phyloP scores from a whole-genome alignment of 192 early-diverging fungal genomes.

The Linnemannia exigua region DNA sequence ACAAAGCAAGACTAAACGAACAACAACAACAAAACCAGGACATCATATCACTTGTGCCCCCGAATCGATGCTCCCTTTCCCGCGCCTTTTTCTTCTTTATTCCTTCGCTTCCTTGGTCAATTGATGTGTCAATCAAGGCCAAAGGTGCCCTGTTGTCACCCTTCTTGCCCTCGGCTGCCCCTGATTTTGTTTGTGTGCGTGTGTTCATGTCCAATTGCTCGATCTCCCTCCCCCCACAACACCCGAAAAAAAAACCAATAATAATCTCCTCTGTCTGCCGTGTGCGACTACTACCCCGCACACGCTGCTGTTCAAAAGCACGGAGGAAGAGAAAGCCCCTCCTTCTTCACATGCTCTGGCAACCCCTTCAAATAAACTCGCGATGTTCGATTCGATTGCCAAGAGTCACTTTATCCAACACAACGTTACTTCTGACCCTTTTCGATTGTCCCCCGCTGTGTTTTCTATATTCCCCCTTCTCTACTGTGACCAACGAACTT shows the following conservation, averaged over 20 bases:
- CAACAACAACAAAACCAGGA: not conserved
- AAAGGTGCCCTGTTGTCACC: too few relatives aligned
- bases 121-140: not conserved
- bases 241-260: too few relatives aligned
- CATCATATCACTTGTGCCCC: not conserved
- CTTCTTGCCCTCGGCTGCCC: too few relatives aligned
- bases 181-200: too few relatives aligned
- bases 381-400: not conserved
- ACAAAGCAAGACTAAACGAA: not conserved
- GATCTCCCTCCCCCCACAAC: too few relatives aligned
- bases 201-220: too few relatives aligned
- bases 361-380: not conserved
- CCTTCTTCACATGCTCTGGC: not conserved
- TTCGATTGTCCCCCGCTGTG: not conserved
- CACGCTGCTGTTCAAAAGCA: too few relatives aligned
- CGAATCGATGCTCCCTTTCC: not conserved
- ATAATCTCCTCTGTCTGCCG: too few relatives aligned
- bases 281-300: too few relatives aligned
- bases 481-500: not conserved
- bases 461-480: not conserved
- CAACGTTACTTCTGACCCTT: not conserved
- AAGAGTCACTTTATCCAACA: slow-evolving; percentile 1
- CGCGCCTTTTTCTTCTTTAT: not conserved
- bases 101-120: not conserved
- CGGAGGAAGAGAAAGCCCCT: too few relatives aligned